Evolutionary conservation across 768 basidiomycete genomes (phyloP).

Genomic region (Russula vinacea): DNA sequence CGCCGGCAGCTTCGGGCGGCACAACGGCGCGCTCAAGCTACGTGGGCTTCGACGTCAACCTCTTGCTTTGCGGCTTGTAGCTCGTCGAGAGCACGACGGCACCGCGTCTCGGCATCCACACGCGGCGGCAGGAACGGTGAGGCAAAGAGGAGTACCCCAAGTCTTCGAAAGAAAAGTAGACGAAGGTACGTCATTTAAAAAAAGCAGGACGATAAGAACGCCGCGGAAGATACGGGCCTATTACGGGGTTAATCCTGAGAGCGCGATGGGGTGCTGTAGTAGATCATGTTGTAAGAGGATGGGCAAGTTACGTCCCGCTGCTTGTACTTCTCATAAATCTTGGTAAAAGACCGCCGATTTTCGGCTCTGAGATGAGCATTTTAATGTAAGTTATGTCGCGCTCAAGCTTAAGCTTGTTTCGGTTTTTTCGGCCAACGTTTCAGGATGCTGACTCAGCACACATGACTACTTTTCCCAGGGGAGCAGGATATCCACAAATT

Average conservation of each 20-base stretch:
- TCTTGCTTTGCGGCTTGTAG: conserved; percentile 27
- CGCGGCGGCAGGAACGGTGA: not conserved
- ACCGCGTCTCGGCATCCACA: conserved; percentile 16
- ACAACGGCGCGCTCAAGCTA: conserved; percentile 11
- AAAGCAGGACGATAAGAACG: not conserved
- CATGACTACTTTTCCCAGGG: no score
- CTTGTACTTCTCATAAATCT: no score
- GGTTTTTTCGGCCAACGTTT: no score
- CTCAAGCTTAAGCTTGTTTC: no score
- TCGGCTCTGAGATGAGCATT: no score
- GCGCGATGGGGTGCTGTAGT: conserved; percentile 9
- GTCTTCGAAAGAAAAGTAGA: not conserved
- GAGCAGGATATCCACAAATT: no score
- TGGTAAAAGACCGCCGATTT: no score
- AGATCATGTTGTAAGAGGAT: conserved; percentile 9
- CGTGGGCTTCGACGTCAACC: conserved; percentile 5
- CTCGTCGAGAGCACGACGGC: conserved; percentile 24
- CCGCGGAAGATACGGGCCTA: not conserved
- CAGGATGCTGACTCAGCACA: no score
- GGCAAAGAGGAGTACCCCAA: not conserved
- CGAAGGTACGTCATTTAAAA: not conserved
- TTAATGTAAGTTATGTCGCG: no score
- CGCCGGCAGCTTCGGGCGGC: conserved; percentile 10
- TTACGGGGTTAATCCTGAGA: not conserved
- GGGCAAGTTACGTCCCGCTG: no score